Conservation (phyloP, 495 filamentous ascomycete genomes). For the Aspergillus hancockii region DNA sequence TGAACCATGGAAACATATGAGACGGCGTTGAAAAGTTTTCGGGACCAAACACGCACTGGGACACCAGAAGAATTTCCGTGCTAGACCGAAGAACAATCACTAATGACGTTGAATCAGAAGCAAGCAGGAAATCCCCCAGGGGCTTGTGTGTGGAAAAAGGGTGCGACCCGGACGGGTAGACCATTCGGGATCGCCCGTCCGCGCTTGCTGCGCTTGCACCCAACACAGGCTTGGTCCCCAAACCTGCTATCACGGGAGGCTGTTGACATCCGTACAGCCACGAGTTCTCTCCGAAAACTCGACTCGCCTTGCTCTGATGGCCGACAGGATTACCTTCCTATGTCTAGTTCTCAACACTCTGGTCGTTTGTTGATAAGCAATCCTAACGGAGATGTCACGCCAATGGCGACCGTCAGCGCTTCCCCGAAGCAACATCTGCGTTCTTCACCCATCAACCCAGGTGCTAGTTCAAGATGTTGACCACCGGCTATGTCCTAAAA, state of each 20-base stretch:
- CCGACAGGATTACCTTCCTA: not conserved
- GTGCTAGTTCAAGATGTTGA: not conserved
- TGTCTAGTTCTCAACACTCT: not conserved
- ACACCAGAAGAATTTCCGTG: conserved; percentile 22
- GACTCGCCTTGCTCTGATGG: not conserved
- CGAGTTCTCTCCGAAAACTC: not conserved
- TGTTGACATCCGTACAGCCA: not conserved
- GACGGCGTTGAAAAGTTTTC: conserved; percentile 37
- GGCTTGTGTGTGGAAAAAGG: conserved; percentile 14
- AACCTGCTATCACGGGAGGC: not conserved
- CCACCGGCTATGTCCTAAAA: not conserved
- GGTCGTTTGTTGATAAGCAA: not conserved
- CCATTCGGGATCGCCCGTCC: conserved; percentile 23
- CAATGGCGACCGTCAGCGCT: not conserved
- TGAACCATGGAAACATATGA: conserved; percentile 50
- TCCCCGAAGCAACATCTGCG: not conserved
- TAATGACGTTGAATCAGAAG: conserved; percentile 1
- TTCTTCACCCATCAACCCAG: not conserved
- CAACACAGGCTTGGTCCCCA: conserved; percentile 14
- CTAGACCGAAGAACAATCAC: conserved; percentile 19
- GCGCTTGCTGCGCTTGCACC: conserved; percentile 26
- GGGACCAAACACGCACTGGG: conserved; percentile 20
- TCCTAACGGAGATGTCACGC: not conserved
- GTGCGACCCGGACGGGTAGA: conserved; percentile 22
- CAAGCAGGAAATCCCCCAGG: not conserved